A percentile compares a stretch with the other conserved stretches of the same genome.
These are phyloP conservation scores for Gnomoniopsis sp. DNA, from an alignment of 2,329 filamentous ascomycete genomes.

Conservation along the genomic window DNA sequence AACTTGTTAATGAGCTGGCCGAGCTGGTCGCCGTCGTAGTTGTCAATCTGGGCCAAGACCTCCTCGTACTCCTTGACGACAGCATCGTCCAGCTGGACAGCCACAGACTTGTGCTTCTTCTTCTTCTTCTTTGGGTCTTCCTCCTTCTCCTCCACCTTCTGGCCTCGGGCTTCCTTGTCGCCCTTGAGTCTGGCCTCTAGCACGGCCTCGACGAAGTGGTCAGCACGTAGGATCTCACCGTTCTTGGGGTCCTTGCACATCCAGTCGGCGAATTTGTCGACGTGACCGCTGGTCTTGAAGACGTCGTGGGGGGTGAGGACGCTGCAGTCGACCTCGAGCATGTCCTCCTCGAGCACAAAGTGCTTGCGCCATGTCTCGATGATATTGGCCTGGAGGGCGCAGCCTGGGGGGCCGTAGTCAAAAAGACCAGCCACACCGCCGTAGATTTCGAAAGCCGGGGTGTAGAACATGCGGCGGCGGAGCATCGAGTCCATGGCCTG, in stretches of 20 bases:
- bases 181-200: constrained; percentile 84
- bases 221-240: constrained; percentile 92
- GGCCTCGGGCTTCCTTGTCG: constrained; percentile 86
- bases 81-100: constrained; percentile 81
- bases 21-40: constrained; percentile 84
- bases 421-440: constrained; percentile 84
- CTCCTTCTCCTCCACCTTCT: constrained; percentile 75
- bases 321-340: constrained; percentile 92
- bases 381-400: constrained; percentile 81
- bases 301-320: constrained; percentile 92
- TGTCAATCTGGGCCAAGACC: constrained; percentile 88
- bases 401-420: constrained; percentile 90
- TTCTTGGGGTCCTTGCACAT: constrained; percentile 99
- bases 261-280: constrained; percentile 97
- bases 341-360: constrained; percentile 89
- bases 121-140: constrained; percentile 78
- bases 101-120: constrained; percentile 70
- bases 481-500: constrained; percentile 78
- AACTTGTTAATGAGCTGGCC: constrained; percentile 87
- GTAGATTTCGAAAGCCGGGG: constrained; percentile 94
- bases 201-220: constrained; percentile 94
- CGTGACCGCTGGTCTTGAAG: constrained; percentile 92
- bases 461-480: constrained; percentile 88
- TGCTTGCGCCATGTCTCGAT: constrained; percentile 89
- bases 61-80: constrained; percentile 88